These are phyloP conservation scores for Talaromyces proteolyticus DNA, from an alignment of 495 filamentous ascomycete species.

Conservation along the genomic window DNA sequence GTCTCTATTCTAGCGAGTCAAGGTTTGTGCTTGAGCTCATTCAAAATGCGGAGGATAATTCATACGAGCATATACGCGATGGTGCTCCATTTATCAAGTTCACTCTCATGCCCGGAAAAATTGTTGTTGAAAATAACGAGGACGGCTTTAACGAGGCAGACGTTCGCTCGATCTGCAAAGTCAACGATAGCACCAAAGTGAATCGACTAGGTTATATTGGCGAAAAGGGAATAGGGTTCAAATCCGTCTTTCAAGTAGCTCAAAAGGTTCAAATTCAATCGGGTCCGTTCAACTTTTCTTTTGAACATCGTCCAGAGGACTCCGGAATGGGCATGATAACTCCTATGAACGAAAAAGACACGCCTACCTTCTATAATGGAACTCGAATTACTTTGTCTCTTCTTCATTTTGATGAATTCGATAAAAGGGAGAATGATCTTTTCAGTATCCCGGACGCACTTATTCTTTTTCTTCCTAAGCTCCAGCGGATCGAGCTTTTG, in stretches of 20 bases:
- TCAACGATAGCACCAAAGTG: slow-evolving; percentile 31
- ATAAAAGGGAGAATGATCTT: background rate
- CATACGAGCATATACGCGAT: slow-evolving; percentile 7
- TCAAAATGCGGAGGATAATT: slow-evolving; percentile 39
- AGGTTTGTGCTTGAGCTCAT: slow-evolving; percentile 34
- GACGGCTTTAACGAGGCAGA: slow-evolving; percentile 33
- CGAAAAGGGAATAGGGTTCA: slow-evolving; percentile 44
- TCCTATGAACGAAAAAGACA: background rate
- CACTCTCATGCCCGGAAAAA: slow-evolving; percentile 15
- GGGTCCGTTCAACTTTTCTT: slow-evolving; percentile 30
- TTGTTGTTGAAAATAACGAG: slow-evolving; percentile 41
- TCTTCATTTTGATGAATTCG: background rate
- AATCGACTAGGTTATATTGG: slow-evolving; percentile 30
- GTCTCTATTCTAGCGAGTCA: background rate
- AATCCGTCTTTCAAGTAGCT: slow-evolving; percentile 39
- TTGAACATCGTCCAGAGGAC: slow-evolving; percentile 10
- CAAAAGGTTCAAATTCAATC: slow-evolving; percentile 36
- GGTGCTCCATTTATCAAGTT: slow-evolving; percentile 26
- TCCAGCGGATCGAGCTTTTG: background rate
- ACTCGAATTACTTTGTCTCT: background rate
- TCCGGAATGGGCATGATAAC: slow-evolving; percentile 4
- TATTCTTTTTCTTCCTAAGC: slow-evolving; percentile 9
- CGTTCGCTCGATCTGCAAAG: slow-evolving; percentile 26
- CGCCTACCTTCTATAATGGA: background rate
- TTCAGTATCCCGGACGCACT: background rate